Base-by-base conservation (phyloP, 495 filamentous ascomycete species). In the Hamigera avellanea region DNA sequence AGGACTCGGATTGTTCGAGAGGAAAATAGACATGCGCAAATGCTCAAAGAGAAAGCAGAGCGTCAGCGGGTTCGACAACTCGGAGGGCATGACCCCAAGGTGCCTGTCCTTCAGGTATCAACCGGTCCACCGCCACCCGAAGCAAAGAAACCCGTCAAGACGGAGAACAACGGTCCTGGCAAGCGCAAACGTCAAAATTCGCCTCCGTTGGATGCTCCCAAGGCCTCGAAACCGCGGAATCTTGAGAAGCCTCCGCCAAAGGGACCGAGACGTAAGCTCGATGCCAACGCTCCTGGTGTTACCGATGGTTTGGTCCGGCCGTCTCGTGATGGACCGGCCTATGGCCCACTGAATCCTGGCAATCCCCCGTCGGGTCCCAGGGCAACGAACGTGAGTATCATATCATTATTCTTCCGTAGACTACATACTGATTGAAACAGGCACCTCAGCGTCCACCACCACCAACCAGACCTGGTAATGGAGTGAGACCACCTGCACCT, bases 131-230 rank as follows among this genome's bases (percentile, higher is more conserved):
- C 42, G 15, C 19, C 40, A 8, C 33, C 37, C 8, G 26, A 35
- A 5, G 19, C 26, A 14, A 45, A 32, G 25, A 40, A 37, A 25
- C 19, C 47, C 15, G 39, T 44, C 7, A 14, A 23, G 9, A 2
- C 39, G 19, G 41, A 45, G 25, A 41, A 19, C 41, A 31, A 54
- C n/a, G 41, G 39, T 14, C 31, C 38, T 12, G 48, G 42, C 33
- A 73, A 73, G 43, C 62, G 69, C 23, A 70, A 66, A 38, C 56
- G 67, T 13, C 49, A 46, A 5, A 48, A 52, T 13, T 61, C 64
- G 12, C 50, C 59, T 10, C 49, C 52, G 8, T 14, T 38, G 1
- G 46, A 44, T 39, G 57, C 44, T 10, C 38, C 52, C 2, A 53
- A 33, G 25, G 47, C 32, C 12, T 14, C 32, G 27, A 19, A 19